Conservation (phyloP, 2,329 filamentous ascomycete genomes). For the Aureobasidium lini region DNA sequence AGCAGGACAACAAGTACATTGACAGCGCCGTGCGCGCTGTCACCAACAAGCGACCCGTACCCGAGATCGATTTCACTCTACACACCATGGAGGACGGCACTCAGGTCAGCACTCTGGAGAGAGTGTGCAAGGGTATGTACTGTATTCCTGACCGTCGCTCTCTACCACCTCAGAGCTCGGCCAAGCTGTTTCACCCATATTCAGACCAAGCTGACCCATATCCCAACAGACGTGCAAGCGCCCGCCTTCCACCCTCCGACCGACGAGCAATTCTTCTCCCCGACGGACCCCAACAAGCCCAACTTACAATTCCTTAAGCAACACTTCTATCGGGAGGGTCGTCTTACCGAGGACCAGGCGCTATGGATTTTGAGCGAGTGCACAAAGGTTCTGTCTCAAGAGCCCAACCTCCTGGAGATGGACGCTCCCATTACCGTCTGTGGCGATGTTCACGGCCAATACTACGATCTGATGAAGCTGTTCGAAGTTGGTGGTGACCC, state of each 20-base stretch:
- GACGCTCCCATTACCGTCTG: conserved; percentile 98
- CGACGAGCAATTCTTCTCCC: conserved; percentile 89
- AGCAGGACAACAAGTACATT: conserved; percentile 43
- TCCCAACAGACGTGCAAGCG: conserved; percentile 78
- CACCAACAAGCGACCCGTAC: conserved; percentile 86
- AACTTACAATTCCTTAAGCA: conserved; percentile 93
- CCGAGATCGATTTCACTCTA: conserved; percentile 97
- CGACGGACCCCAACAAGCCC: conserved; percentile 78
- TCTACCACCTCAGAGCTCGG: neutral
- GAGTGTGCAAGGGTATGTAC: conserved; percentile 87
- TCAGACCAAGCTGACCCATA: neutral
- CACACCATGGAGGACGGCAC: conserved; percentile 97
- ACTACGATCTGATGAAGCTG: conserved; percentile 98
- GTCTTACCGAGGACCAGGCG: conserved; percentile 93
- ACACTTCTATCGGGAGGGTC: conserved; percentile 95
- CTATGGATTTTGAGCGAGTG: conserved; percentile 89
- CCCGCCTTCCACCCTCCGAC: conserved; percentile 88
- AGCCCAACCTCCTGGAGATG: conserved; percentile 98
- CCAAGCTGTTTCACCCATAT: neutral
- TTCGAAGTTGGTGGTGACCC: conserved; percentile 98
- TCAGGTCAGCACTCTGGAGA: conserved; percentile 89
- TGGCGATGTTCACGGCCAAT: conserved; percentile 96
- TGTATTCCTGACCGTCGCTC: neutral
- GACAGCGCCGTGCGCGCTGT: conserved; percentile 91
- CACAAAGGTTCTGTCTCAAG: conserved; percentile 75